These are phyloP conservation scores for Aschersonia sp. DNA, from an alignment of 2,329 filamentous ascomycete species.

Conservation along the genomic window DNA sequence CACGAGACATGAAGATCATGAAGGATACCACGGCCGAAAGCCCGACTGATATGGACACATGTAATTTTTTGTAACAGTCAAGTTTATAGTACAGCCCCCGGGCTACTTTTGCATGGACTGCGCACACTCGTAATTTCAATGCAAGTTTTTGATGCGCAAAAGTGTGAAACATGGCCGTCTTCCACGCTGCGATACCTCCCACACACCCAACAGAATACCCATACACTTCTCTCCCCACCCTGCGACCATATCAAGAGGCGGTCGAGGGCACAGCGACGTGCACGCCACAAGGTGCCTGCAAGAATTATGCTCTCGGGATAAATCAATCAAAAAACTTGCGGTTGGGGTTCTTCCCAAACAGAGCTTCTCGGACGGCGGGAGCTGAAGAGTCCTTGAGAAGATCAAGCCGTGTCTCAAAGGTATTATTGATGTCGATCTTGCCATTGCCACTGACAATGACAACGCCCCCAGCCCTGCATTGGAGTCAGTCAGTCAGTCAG, in stretches of 20 bases:
- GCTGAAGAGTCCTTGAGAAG: constrained; percentile 75
- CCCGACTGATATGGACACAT: too few species aligned
- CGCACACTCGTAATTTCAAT: not conserved
- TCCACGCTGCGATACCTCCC: too few species aligned
- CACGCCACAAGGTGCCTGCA: too few species aligned
- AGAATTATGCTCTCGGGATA: too few species aligned
- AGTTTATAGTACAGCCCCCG: constrained; percentile 13
- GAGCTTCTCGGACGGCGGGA: constrained; percentile 66
- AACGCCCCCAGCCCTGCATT: constrained; percentile 64
- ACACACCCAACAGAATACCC: too few species aligned
- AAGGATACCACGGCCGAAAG: not conserved
- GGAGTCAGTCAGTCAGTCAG: not conserved
- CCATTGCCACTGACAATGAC: constrained; percentile 66
- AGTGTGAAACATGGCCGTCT: not conserved
- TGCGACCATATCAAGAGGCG: too few species aligned
- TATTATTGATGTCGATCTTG: constrained; percentile 98
- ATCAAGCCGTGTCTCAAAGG: constrained; percentile 78
- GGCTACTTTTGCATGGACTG: not conserved
- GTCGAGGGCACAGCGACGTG: too few species aligned
- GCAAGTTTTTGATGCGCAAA: not conserved
- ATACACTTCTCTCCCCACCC: too few species aligned
- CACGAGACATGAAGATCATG: not conserved
- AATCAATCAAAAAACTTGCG: constrained; percentile 78
- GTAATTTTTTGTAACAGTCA: too few species aligned
- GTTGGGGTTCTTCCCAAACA: constrained; percentile 93